Conservation (phyloP, 495 filamentous ascomycete genomes). For the Chaetomium fimeti region DNA sequence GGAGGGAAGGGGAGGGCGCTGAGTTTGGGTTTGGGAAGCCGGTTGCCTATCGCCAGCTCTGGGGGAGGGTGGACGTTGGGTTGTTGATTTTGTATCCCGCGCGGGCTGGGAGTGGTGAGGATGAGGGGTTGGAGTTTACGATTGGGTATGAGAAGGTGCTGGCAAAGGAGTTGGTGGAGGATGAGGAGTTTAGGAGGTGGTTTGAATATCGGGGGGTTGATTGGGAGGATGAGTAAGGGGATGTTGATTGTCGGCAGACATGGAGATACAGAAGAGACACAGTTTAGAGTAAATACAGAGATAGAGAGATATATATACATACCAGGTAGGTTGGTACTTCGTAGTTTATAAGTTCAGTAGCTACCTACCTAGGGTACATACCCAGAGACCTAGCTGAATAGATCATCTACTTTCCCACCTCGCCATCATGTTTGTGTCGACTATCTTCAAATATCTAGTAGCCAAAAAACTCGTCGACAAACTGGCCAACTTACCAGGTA, state of each 20-base stretch:
- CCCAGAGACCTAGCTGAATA: too few relatives aligned
- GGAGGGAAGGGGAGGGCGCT: neutral
- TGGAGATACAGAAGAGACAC: too few relatives aligned
- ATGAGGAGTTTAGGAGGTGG: constrained; percentile 1
- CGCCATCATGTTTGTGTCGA: too few relatives aligned
- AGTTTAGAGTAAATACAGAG: too few relatives aligned
- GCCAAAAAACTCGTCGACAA: too few relatives aligned
- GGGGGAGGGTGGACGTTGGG: neutral
- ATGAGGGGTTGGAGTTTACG: constrained; percentile 1
- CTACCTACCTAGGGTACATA: too few relatives aligned
- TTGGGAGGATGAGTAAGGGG: neutral
- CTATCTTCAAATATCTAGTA: too few relatives aligned
- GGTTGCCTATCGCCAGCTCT: neutral
- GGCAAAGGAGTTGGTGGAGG: neutral
- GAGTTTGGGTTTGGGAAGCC: constrained; percentile 1
- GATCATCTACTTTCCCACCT: too few relatives aligned
- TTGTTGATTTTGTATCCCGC: neutral
- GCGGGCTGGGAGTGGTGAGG: neutral
- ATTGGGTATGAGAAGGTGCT: neutral
- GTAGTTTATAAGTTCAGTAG: too few relatives aligned
- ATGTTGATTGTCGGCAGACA: neutral
- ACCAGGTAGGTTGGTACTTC: too few relatives aligned
- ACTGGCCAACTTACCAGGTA: too few relatives aligned
- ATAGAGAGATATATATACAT: too few relatives aligned
- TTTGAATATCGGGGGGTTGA: neutral